Conservation (phyloP, 139 green algal species). For the Zygnema cylindricum region DNA sequence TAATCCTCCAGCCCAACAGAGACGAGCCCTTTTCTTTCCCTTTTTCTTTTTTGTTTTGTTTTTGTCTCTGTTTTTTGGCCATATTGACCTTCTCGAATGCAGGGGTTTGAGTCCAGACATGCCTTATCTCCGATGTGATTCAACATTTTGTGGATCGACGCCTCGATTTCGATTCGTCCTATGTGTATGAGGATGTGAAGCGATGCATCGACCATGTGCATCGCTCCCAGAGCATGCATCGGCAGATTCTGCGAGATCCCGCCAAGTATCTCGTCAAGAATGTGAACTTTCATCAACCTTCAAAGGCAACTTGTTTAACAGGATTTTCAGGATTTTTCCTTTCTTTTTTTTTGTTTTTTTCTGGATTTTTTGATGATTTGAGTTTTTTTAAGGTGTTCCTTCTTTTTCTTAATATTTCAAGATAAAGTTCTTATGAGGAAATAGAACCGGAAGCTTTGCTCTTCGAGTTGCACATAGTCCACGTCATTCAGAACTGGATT, state of each 20-base stretch:
- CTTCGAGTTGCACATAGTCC: too few species aligned
- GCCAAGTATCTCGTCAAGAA: slow-evolving; percentile 19
- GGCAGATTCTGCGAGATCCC: slow-evolving; percentile 18
- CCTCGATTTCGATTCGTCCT: slow-evolving; percentile 31
- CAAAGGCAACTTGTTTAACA: too few species aligned
- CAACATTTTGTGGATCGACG: slow-evolving; percentile 31
- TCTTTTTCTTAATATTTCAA: too few species aligned
- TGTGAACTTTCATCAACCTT: too few species aligned
- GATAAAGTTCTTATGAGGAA: too few species aligned
- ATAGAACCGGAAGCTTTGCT: too few species aligned
- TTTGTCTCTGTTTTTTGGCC: background rate
- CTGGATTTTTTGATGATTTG: too few species aligned
- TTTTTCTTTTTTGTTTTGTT: background rate
- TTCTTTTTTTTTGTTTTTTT: too few species aligned
- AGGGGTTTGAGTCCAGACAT: slow-evolving; percentile 17
- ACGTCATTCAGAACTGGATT: too few species aligned
- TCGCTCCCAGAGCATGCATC: slow-evolving; percentile 17
- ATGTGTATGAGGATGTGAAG: slow-evolving; percentile 48
- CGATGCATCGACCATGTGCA: slow-evolving; percentile 40
- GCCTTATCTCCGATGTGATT: slow-evolving; percentile 47
- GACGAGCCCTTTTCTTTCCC: slow-evolving; percentile 4
- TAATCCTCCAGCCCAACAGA: too few species aligned
- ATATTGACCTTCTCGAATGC: background rate
- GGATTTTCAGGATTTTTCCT: too few species aligned
- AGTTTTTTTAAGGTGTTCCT: too few species aligned